These are phyloP conservation scores for Lophium mytilinum DNA, from an alignment of 495 filamentous ascomycete genomes.

Conservation along the genomic window DNA sequence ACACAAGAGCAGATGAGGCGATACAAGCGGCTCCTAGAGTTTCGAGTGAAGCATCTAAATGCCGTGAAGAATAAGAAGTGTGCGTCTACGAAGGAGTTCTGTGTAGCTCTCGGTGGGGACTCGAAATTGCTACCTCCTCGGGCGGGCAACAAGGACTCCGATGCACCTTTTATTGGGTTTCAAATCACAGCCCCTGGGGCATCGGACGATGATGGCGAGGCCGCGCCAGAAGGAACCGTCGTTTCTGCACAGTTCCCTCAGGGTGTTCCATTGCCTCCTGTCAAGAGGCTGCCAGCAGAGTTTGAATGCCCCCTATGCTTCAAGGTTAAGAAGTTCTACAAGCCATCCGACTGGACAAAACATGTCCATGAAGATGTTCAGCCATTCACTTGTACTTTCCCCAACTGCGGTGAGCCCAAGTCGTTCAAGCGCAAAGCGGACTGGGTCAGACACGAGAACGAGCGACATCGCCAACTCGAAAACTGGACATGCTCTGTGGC, in stretches of 20 bases:
- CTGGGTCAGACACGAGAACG: conserved; percentile 94
- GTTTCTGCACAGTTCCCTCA: conserved; percentile 64
- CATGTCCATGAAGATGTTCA: conserved; percentile 94
- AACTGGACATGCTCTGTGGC: conserved; percentile 82
- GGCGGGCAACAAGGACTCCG: conserved; percentile 31
- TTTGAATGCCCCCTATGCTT: conserved; percentile 94
- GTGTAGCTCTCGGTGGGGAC: conserved; percentile 56
- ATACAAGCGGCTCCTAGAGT: conserved; percentile 69
- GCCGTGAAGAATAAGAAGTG: conserved; percentile 49
- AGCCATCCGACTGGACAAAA: conserved; percentile 97
- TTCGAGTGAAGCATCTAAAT: conserved; percentile 61
- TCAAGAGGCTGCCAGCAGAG: conserved; percentile 68
- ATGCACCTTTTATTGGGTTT: conserved; percentile 41
- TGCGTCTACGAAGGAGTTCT: conserved; percentile 47
- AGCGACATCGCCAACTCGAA: conserved; percentile 83
- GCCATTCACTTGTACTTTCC: conserved; percentile 91
- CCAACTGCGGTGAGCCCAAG: conserved; percentile 75
- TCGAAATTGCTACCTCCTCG: conserved; percentile 42
- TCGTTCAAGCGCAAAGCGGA: conserved; percentile 97
- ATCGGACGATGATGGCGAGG: conserved; percentile 54
- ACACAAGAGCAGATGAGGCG: conserved; percentile 69
- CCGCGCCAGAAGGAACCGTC: conserved; percentile 57
- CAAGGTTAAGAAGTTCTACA: conserved; percentile 79
- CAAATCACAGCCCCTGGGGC: conserved; percentile 37
- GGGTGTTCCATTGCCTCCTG: conserved; percentile 78